These are phyloP conservation scores for Aspergillus sp. DNA, from an alignment of 2,329 filamentous ascomycete genomes.

Conservation along the genomic window DNA sequence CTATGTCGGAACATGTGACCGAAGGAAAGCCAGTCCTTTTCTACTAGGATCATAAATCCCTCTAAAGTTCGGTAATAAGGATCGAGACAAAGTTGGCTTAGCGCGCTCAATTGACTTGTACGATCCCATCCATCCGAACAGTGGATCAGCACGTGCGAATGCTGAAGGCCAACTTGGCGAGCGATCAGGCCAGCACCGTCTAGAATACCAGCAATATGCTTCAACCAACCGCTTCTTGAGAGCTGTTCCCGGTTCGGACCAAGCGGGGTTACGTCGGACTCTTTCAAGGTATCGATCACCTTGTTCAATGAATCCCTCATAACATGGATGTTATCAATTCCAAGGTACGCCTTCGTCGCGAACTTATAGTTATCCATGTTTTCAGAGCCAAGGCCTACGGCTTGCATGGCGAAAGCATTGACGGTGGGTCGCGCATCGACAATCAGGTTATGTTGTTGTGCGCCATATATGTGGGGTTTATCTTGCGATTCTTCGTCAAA, in stretches of 20 bases:
- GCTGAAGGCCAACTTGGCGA: conserved; percentile 82
- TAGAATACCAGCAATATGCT: conserved; percentile 80
- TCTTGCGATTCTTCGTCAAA: conserved; percentile 60
- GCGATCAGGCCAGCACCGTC: conserved; percentile 84
- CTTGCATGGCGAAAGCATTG: conserved; percentile 93
- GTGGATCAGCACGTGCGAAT: conserved; percentile 94
- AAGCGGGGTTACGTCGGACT: conserved; percentile 81
- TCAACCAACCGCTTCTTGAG: conserved; percentile 83
- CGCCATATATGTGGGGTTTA: conserved; percentile 75
- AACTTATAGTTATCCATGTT: conserved; percentile 98
- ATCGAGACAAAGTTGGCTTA: conserved; percentile 91
- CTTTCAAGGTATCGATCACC: conserved; percentile 86
- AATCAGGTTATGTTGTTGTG: conserved; percentile 90
- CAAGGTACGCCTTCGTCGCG: conserved; percentile 85
- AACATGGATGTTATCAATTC: conserved; percentile 97
- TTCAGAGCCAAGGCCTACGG: conserved; percentile 88
- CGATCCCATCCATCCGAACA: conserved; percentile 99
- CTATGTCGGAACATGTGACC: conserved; percentile 96
- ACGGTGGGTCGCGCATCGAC: conserved; percentile 93
- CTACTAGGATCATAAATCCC: conserved; percentile 89
- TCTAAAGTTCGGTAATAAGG: conserved; percentile 93
- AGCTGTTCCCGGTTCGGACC: conserved; percentile 80
- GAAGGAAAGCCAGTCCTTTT: conserved; percentile 98
- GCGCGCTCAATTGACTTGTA: conserved; percentile 87
- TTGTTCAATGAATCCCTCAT: conserved; percentile 90